Percentiles rank a stretch among this genome's conserved stretches.
Evolutionary conservation across 345 rosid genomes (phyloP).

Genomic region (Rhizophora mangle): DNA sequence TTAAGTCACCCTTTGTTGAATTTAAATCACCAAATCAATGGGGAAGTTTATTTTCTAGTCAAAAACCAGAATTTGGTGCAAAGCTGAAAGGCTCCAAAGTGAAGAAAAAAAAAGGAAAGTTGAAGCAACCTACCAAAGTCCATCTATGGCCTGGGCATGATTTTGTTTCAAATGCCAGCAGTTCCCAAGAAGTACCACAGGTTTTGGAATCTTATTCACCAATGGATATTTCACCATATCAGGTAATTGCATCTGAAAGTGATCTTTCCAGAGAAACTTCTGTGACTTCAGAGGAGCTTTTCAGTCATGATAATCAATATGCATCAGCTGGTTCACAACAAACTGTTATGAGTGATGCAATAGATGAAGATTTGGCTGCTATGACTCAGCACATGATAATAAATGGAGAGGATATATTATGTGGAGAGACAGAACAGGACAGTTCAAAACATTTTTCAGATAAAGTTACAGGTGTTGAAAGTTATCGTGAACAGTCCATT

Average conservation of each 20-base stretch:
- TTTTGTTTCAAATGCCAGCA: constrained; percentile 43
- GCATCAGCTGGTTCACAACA: constrained; percentile 34
- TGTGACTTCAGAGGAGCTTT: constrained; percentile 57
- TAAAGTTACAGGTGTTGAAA: constrained; percentile 37
- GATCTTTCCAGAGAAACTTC: constrained; percentile 48
- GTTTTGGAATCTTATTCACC: constrained; percentile 66
- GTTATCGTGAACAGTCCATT: constrained; percentile 41
- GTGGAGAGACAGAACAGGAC: constrained; percentile 34
- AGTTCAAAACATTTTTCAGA: constrained; percentile 29
- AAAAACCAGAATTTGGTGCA: constrained; percentile 53
- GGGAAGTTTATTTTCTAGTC: constrained; percentile 40
- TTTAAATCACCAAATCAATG: constrained; percentile 54
- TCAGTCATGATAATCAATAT: constrained; percentile 31
- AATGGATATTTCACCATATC: constrained; percentile 83
- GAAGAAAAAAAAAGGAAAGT: constrained; percentile 61
- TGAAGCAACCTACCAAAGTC: constrained; percentile 51
- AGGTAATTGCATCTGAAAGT: constrained; percentile 39
- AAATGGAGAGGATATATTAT: constrained; percentile 34
- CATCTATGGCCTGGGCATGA: constrained; percentile 51
- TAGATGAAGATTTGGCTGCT: constrained; percentile 56
- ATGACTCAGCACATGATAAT: constrained; percentile 67
- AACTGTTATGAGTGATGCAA: constrained; percentile 31
- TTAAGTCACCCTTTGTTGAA: constrained; percentile 37
- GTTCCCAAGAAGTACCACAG: constrained; percentile 46
- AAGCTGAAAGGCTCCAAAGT: constrained; percentile 43